Evolutionary conservation across 73 alveolate genomes (phyloP).

Genomic region (Tetrahymena malaccensis): DNA sequence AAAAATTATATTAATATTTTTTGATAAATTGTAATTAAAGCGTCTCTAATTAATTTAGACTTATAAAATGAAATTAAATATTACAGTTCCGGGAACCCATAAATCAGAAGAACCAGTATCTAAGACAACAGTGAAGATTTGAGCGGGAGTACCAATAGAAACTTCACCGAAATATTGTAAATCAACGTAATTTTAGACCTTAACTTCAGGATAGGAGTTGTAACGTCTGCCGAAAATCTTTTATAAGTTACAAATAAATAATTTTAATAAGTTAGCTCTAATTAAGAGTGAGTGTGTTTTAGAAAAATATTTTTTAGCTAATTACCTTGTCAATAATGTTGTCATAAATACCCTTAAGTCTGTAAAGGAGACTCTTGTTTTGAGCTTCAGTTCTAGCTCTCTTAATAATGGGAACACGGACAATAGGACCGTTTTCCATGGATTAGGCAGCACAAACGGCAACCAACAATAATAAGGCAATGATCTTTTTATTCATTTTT

Average conservation of each 20-base stretch:
- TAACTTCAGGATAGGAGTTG: neutral
- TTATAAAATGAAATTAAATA: neutral
- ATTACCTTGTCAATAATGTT: neutral
- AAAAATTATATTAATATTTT: neutral
- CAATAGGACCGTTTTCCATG: neutral
- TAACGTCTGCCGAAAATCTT: neutral
- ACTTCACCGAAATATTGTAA: constrained; percentile 12
- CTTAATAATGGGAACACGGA: neutral
- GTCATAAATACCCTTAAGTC: neutral
- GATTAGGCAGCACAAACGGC: neutral
- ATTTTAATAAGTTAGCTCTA: too few relatives aligned
- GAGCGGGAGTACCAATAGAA: constrained; percentile 49
- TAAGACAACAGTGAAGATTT: constrained; percentile 49
- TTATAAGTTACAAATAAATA: neutral
- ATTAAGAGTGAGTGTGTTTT: neutral
- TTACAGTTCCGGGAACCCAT: constrained; percentile 47
- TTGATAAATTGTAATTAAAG: neutral
- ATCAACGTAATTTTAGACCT: neutral
- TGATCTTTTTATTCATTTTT: neutral
- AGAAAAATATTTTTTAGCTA: neutral
- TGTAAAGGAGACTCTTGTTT: neutral
- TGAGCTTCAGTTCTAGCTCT: neutral
- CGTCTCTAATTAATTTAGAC: neutral
- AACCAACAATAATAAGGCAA: neutral
- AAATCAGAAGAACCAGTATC: constrained; percentile 70